These are phyloP conservation scores for Corynespora cassiicola DNA, from an alignment of 2,329 filamentous ascomycete genomes.

Conservation along the genomic window DNA sequence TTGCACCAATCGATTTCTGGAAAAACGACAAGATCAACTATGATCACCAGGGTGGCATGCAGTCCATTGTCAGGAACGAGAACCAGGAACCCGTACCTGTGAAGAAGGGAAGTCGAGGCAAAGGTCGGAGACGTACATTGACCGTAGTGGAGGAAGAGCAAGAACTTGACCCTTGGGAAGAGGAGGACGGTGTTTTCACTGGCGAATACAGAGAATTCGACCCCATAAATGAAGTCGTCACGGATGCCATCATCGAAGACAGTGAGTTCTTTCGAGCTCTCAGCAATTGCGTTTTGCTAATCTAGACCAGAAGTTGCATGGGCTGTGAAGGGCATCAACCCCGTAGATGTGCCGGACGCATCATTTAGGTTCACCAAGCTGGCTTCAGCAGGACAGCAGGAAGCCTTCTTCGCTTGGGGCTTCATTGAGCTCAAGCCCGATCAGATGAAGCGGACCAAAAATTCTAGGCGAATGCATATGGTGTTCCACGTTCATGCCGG, in stretches of 20 bases:
- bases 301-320: conserved; percentile 63
- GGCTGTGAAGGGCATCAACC: conserved; percentile 62
- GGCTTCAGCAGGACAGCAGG: conserved; percentile 61
- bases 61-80: conserved; percentile 78
- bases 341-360: conserved; percentile 65
- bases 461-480: conserved; percentile 95
- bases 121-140: conserved; percentile 37
- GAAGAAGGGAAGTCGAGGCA: conserved; percentile 38
- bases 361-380: conserved; percentile 91
- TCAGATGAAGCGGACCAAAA: conserved; percentile 86
- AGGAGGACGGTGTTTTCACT: conserved; percentile 66
- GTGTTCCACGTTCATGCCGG: conserved; percentile 90
- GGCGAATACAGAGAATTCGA: conserved; percentile 72
- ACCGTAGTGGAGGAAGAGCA: conserved; percentile 62
- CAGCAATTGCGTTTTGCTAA: conserved; percentile 18
- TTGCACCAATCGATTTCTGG: conserved; percentile 84
- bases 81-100: conserved; percentile 56
- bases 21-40: conserved; percentile 80
- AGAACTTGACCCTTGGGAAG: conserved; percentile 74
- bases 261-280: conserved; percentile 36
- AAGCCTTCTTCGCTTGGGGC: conserved; percentile 87
- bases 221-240: conserved; percentile 61
- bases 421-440: conserved; percentile 87
- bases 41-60: conserved; percentile 71
- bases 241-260: conserved; percentile 57